A percentile compares a stretch with the other conserved stretches of the same genome.
Evolutionary conservation across 208 protist species (phyloP).

Genomic region (Leishmania mexicana): DNA sequence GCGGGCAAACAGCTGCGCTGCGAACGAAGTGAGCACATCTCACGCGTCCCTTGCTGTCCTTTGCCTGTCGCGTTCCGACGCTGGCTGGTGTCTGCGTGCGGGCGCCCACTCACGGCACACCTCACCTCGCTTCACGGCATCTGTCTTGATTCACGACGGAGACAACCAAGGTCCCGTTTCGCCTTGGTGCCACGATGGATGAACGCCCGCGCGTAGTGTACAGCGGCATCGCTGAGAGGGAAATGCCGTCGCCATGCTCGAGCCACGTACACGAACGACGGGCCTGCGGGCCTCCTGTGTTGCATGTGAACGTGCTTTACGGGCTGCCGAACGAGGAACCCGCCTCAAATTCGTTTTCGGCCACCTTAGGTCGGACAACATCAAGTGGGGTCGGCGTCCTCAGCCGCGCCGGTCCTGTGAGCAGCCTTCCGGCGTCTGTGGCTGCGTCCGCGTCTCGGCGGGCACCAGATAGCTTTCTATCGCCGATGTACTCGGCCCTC

Average conservation of each 20-base stretch:
- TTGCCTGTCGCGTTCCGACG: neutral
- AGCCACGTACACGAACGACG: neutral
- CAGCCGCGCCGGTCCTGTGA: neutral
- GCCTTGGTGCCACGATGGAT: neutral
- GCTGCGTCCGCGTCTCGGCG: neutral
- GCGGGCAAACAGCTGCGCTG: no score
- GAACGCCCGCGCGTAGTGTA: neutral
- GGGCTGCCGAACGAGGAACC: neutral
- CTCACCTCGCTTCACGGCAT: neutral
- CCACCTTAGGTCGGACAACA: neutral
- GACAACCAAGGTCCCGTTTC: neutral
- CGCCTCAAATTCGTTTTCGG: neutral
- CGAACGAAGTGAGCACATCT: neutral
- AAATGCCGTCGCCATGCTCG: neutral
- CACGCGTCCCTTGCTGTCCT: neutral
- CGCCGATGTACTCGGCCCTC: neutral
- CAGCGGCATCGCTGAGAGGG: conserved; percentile 7
- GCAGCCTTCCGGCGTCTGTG: neutral
- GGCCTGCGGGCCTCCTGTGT: conserved; percentile 1
- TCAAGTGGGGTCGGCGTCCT: neutral
- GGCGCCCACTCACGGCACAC: neutral
- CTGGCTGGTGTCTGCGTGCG: neutral
- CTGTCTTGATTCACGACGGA: neutral
- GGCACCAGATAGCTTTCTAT: neutral
- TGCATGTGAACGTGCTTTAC: conserved; percentile 21